These are phyloP conservation scores for Candida pseudoglaebosa DNA, from an alignment of 805 yeast species.

Conservation along the genomic window DNA sequence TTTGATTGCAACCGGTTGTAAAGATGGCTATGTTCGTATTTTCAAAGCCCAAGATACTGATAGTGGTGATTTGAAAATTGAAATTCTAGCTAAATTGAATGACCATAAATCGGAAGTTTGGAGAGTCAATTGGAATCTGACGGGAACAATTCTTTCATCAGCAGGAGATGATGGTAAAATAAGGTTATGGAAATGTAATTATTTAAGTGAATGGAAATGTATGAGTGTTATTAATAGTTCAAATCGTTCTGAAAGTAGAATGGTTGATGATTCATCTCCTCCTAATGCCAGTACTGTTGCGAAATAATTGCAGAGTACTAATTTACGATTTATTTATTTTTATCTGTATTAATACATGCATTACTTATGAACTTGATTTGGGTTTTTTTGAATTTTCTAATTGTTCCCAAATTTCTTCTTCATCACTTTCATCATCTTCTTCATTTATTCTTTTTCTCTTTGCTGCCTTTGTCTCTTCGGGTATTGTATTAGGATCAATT, in stretches of 20 bases:
- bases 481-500: constrained; percentile 26
- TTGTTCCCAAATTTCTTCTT: constrained; percentile 38
- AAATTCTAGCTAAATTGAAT: constrained; percentile 59
- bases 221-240: constrained; percentile 59
- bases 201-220: constrained; percentile 83
- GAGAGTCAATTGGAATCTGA: constrained; percentile 92
- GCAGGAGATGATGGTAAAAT: constrained; percentile 96
- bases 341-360: constrained; percentile 2
- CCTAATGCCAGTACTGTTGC: constrained; percentile 3
- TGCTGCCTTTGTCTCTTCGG: constrained; percentile 11
- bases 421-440: constrained; percentile 28
- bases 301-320: background rate
- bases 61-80: constrained; percentile 41
- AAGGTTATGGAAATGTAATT: constrained; percentile 86
- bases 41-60: constrained; percentile 61
- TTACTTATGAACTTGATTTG: constrained; percentile 14
- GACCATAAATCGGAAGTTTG: constrained; percentile 90
- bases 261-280: constrained; percentile 8
- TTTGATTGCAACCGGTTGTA: constrained; percentile 90
- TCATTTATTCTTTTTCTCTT: constrained; percentile 22
- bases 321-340: background rate
- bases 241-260: constrained; percentile 21
- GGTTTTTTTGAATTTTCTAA: constrained; percentile 28
- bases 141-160: constrained; percentile 88
- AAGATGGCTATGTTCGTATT: constrained; percentile 87